phyloP scores from a whole-genome alignment of 1,284 basidiomycete genomes.

The Leccinum subspadiceum region DNA sequence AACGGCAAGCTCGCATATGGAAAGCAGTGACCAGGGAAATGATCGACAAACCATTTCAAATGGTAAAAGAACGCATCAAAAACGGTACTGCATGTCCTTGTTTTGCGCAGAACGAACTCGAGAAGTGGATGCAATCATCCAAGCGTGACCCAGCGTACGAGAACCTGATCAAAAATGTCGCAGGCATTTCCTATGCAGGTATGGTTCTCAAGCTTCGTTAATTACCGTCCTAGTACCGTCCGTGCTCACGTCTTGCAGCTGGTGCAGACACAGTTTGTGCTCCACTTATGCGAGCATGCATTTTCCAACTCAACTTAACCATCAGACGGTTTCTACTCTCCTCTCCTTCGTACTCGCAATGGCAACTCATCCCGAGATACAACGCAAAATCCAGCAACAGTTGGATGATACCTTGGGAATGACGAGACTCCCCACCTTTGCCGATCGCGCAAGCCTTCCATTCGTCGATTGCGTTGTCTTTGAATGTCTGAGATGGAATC shows the following conservation, averaged over 20 bases:
- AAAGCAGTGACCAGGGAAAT: constrained; percentile 36
- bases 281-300: not conserved
- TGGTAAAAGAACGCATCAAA: constrained; percentile 37
- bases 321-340: constrained; percentile 19
- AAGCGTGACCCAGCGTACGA: constrained; percentile 30
- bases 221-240: not conserved
- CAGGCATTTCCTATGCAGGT: constrained; percentile 45
- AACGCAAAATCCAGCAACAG: constrained; percentile 37
- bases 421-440: constrained; percentile 37
- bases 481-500: constrained; percentile 45
- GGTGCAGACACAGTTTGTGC: constrained; percentile 27
- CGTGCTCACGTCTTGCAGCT: constrained; percentile 12
- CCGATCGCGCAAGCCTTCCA: constrained; percentile 36
- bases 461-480: constrained; percentile 39
- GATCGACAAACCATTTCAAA: constrained; percentile 41
- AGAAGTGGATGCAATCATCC: constrained; percentile 27
- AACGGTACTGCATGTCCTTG: constrained; percentile 34
- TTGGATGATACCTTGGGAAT: constrained; percentile 33
- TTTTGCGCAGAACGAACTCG: constrained; percentile 39
- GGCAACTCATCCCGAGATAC: constrained; percentile 38
- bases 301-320: constrained; percentile 5
- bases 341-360: constrained; percentile 40
- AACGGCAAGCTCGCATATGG: constrained; percentile 40
- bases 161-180: constrained; percentile 40
- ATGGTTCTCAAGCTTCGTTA: constrained; percentile 1